phyloP scores from a whole-genome alignment of 495 filamentous ascomycete species.

The Xylaria curta region DNA sequence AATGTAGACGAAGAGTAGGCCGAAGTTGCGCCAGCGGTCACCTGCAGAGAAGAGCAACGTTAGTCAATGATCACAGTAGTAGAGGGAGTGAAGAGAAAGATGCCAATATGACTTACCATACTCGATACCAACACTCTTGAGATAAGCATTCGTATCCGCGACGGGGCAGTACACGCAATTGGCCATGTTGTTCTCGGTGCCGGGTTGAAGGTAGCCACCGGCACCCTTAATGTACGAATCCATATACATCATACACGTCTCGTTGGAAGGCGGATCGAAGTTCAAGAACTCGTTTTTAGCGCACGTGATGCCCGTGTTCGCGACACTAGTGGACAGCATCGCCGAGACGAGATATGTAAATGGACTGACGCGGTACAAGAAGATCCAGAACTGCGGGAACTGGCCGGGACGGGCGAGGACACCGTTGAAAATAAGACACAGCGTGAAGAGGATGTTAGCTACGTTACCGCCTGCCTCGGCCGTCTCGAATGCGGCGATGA shows the following conservation, averaged over 20 bases:
- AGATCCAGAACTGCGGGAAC: constrained; percentile 81
- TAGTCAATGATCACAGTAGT: constrained; percentile 20
- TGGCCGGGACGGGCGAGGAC: constrained; percentile 68
- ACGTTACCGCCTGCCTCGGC: constrained; percentile 71
- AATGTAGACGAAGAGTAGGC: constrained; percentile 71
- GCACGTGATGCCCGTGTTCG: constrained; percentile 65
- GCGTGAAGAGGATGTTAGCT: constrained; percentile 69
- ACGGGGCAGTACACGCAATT: constrained; percentile 70
- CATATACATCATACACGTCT: constrained; percentile 67
- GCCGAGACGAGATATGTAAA: constrained; percentile 73
- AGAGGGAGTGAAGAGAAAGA: neutral
- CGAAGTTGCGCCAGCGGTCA: constrained; percentile 75
- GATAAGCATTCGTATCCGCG: constrained; percentile 65
- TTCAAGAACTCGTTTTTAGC: constrained; percentile 63
- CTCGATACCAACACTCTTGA: constrained; percentile 53
- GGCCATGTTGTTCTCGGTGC: constrained; percentile 45
- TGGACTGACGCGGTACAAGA: constrained; percentile 81
- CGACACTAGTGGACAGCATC: constrained; percentile 66
- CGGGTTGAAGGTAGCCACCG: constrained; percentile 63
- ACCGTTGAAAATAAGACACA: constrained; percentile 75
- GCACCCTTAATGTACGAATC: constrained; percentile 49
- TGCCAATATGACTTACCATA: constrained; percentile 48
- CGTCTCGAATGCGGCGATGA: constrained; percentile 70
- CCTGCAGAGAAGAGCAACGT: constrained; percentile 24
- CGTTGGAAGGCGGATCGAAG: constrained; percentile 58